Conservation (phyloP, 2,329 filamentous ascomycete genomes). For the Lecanosticta acicola region DNA sequence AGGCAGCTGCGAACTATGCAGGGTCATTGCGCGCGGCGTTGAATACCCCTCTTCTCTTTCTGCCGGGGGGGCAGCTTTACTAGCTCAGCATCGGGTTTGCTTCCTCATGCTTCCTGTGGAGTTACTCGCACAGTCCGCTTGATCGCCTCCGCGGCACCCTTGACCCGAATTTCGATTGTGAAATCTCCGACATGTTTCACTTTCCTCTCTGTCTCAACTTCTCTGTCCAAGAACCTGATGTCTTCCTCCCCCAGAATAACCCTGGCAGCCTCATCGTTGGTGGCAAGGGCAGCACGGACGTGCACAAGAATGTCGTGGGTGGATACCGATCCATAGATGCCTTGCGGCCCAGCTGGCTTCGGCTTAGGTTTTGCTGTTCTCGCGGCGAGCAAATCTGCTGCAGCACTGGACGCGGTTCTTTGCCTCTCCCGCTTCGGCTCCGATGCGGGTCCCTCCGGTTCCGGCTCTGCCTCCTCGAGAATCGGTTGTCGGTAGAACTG, state of each 20-base stretch:
- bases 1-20: too few relatives aligned
- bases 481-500: constrained; percentile 46
- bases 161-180: constrained; percentile 47
- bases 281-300: constrained; percentile 45
- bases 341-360: constrained; percentile 20
- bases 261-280: constrained; percentile 47
- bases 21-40: too few relatives aligned
- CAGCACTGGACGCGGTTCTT: constrained; percentile 21
- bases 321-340: constrained; percentile 53
- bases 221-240: constrained; percentile 43
- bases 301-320: constrained; percentile 47
- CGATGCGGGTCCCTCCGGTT: constrained; percentile 16
- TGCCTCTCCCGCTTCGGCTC: constrained; percentile 10
- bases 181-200: constrained; percentile 52
- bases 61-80: too few relatives aligned
- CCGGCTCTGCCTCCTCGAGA: constrained; percentile 30
- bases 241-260: constrained; percentile 48
- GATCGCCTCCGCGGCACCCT: constrained; percentile 41
- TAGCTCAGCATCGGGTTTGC: too few relatives aligned
- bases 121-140: constrained; percentile 40
- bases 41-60: too few relatives aligned
- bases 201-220: constrained; percentile 32
- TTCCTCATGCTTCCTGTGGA: constrained; percentile 33
- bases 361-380: constrained; percentile 16
- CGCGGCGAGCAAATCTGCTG: constrained; percentile 28